Conservation (phyloP, 2,329 filamentous ascomycete genomes). For the Alternaria ventricosa region DNA sequence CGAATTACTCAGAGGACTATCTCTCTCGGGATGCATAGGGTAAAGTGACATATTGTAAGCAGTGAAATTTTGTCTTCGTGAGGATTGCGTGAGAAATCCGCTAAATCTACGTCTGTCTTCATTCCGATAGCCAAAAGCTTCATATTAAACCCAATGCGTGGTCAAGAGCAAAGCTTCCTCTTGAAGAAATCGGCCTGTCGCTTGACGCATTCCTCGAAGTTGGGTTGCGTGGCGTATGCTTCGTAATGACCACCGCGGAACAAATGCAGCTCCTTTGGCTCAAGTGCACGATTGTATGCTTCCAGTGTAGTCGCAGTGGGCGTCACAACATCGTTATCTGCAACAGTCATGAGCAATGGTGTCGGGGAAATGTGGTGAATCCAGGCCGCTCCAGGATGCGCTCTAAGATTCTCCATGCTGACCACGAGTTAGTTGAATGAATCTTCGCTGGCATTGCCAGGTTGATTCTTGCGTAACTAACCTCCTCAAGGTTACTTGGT, state of each 20-base stretch:
- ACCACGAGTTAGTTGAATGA: not conserved
- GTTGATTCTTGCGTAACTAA: not conserved
- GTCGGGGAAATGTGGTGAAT: slow-evolving; percentile 6
- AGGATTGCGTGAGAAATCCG: not conserved
- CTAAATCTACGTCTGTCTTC: not conserved
- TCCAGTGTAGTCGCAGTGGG: not conserved
- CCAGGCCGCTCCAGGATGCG: not conserved
- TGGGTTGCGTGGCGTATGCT: not conserved
- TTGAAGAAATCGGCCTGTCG: not conserved
- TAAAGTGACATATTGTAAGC: not conserved
- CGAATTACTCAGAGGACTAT: too few species aligned
- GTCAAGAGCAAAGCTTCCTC: not conserved
- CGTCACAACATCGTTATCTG: not conserved
- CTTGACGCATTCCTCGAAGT: slow-evolving; percentile 1
- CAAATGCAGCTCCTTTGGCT: slow-evolving; percentile 5
- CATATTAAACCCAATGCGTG: not conserved
- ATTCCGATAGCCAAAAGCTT: not conserved
- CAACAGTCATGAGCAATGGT: not conserved
- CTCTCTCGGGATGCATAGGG: not conserved
- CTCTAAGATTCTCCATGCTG: not conserved
- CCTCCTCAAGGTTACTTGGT: not conserved
- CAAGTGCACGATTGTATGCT: not conserved
- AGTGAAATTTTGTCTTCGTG: not conserved
- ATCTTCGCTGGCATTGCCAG: not conserved
- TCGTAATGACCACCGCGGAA: not conserved